Percentiles rank a stretch among this genome's conserved stretches.
These are phyloP conservation scores for Cutaneotrichosporon sp. DNA, from an alignment of 1,284 basidiomycete genomes.

Conservation along the genomic window DNA sequence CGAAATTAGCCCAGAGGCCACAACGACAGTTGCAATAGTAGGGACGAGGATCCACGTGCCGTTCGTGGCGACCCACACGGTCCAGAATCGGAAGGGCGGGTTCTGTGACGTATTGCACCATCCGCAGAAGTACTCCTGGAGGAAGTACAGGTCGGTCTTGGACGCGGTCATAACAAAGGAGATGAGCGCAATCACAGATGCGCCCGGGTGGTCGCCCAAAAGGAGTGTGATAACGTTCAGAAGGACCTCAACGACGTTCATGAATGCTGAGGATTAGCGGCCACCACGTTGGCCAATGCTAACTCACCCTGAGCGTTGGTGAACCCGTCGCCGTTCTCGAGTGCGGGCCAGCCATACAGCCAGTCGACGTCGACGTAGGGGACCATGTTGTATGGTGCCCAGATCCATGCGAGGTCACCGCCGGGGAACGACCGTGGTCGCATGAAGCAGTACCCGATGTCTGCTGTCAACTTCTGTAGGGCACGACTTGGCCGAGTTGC, in stretches of 20 bases:
- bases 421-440: constrained; percentile 64
- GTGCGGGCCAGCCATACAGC: constrained; percentile 65
- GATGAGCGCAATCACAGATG: constrained; percentile 67
- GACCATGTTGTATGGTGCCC: constrained; percentile 63
- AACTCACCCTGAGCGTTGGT: constrained; percentile 74
- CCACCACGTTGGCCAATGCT: no score
- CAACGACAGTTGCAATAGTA: constrained; percentile 27
- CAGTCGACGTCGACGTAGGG: constrained; percentile 57
- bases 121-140: constrained; percentile 53
- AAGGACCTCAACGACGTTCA: constrained; percentile 74
- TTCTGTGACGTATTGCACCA: constrained; percentile 74
- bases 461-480: no score
- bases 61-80: constrained; percentile 73
- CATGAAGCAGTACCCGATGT: constrained; percentile 66
- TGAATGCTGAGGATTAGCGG: constrained; percentile 53
- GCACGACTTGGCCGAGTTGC: no score
- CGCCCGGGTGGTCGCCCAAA: constrained; percentile 53
- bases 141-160: constrained; percentile 78
- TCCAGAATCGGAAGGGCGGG: constrained; percentile 52
- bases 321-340: constrained; percentile 67
- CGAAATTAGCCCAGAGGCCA: constrained; percentile 29
- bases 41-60: constrained; percentile 48
- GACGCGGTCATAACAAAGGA: constrained; percentile 69
- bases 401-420: constrained; percentile 82
- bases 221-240: constrained; percentile 73